phyloP scores from a whole-genome alignment of 2,329 filamentous ascomycete genomes.

The Trichoderma pleuroti region DNA sequence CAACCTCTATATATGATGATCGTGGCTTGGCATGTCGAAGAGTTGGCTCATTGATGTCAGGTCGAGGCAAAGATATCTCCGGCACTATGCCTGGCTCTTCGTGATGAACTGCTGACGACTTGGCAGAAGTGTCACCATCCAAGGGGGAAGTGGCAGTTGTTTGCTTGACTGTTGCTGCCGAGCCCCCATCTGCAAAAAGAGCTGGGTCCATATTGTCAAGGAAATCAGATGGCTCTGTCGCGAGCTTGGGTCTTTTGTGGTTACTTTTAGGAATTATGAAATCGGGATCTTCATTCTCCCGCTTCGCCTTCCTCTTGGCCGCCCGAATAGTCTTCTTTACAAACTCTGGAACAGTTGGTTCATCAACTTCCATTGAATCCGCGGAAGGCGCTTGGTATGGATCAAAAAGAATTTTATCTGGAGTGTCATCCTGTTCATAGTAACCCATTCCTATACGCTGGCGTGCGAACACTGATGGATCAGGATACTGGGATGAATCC shows the following conservation, averaged over 20 bases:
- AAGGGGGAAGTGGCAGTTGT: slow-evolving; percentile 23
- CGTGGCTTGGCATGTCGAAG: slow-evolving; percentile 52
- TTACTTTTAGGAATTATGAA: slow-evolving; percentile 45
- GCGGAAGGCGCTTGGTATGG: slow-evolving; percentile 52
- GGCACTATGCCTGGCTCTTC: slow-evolving; percentile 24
- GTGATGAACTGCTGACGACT: slow-evolving; percentile 13
- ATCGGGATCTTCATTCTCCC: slow-evolving; percentile 54
- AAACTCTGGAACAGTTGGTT: slow-evolving; percentile 51
- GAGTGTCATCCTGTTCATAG: slow-evolving; percentile 56
- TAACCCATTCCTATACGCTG: slow-evolving; percentile 58
- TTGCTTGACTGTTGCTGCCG: background rate
- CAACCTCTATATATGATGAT: slow-evolving; percentile 49
- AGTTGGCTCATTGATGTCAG: slow-evolving; percentile 45
- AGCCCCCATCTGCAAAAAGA: slow-evolving; percentile 36
- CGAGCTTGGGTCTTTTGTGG: slow-evolving; percentile 39
- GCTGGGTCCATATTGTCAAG: slow-evolving; percentile 51
- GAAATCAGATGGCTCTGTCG: slow-evolving; percentile 29
- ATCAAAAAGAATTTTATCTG: slow-evolving; percentile 58
- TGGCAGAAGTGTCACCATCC: slow-evolving; percentile 21
- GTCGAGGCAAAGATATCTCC: slow-evolving; percentile 26
- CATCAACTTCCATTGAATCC: slow-evolving; percentile 40
- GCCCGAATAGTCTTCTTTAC: slow-evolving; percentile 53
- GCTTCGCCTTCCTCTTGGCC: slow-evolving; percentile 50
- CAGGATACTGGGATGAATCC: slow-evolving; percentile 43
- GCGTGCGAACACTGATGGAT: slow-evolving; percentile 45